These are phyloP conservation scores for Calycina marina DNA, from an alignment of 2,329 filamentous ascomycete species.

Conservation along the genomic window DNA sequence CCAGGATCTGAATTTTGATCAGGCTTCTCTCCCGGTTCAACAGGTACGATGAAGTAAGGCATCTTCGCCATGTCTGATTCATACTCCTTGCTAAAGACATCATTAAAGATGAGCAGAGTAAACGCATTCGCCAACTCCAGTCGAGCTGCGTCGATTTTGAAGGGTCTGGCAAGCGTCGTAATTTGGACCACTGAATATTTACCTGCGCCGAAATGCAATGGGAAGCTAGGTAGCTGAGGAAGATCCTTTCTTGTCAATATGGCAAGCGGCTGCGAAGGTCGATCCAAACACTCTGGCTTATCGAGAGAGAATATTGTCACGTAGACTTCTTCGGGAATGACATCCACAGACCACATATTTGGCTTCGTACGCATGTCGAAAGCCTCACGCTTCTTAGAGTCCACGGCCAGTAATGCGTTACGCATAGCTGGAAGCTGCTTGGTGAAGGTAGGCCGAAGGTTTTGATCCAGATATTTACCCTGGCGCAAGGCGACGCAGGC, in stretches of 20 bases:
- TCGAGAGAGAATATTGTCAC: conserved; percentile 45
- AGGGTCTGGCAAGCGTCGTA: conserved; percentile 26
- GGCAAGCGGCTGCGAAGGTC: conserved; percentile 47
- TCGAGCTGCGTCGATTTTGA: conserved; percentile 29
- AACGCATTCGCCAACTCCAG: conserved; percentile 50
- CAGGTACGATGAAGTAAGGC: conserved; percentile 73
- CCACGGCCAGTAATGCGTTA: conserved; percentile 77
- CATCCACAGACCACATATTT: conserved; percentile 46
- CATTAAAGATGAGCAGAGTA: conserved; percentile 61
- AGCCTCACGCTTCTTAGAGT: conserved; percentile 54
- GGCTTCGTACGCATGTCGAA: conserved; percentile 77
- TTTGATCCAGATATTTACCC: conserved; percentile 52
- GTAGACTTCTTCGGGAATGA: conserved; percentile 39
- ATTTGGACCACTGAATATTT: conserved; percentile 43
- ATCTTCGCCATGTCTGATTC: conserved; percentile 46
- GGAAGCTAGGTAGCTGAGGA: conserved; percentile 50
- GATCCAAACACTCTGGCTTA: conserved; percentile 38
- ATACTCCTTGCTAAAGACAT: conserved; percentile 83
- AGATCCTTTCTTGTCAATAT: conserved; percentile 55
- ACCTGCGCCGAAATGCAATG: conserved; percentile 56
- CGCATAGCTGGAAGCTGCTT: conserved; percentile 66
- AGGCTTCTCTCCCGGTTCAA: conserved; percentile 13
- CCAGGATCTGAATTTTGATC: conserved; percentile 6
- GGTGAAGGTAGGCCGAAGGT: conserved; percentile 58
- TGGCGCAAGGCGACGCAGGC: conserved; percentile 57